Evolutionary conservation across 2,329 filamentous ascomycete genomes (phyloP).

Genomic region (Aureobasidium subglaciale): DNA sequence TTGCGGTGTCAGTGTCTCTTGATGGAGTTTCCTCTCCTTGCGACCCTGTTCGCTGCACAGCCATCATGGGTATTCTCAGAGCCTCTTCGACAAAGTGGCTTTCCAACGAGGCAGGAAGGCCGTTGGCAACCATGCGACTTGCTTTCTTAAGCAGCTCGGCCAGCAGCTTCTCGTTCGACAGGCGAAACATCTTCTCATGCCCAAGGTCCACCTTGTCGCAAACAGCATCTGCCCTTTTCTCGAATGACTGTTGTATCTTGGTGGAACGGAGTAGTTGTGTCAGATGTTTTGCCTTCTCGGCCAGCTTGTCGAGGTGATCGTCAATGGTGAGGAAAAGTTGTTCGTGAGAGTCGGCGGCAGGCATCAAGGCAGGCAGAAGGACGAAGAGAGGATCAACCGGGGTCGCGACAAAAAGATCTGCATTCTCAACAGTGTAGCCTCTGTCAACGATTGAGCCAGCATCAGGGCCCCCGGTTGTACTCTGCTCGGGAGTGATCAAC

Average conservation of each 20-base stretch:
- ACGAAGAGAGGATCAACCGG: slow-evolving; percentile 79
- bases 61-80: slow-evolving; percentile 68
- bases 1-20: slow-evolving; percentile 18
- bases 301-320: slow-evolving; percentile 62
- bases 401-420: slow-evolving; percentile 78
- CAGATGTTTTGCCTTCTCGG: slow-evolving; percentile 50
- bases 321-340: slow-evolving; percentile 62
- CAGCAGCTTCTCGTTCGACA: slow-evolving; percentile 66
- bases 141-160: slow-evolving; percentile 64
- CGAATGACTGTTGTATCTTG: slow-evolving; percentile 38
- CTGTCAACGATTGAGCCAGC: slow-evolving; percentile 14
- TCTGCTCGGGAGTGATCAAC: slow-evolving; percentile 38
- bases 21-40: slow-evolving; percentile 3
- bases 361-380: slow-evolving; percentile 60
- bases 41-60: slow-evolving; percentile 42
- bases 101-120: slow-evolving; percentile 74
- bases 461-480: slow-evolving; percentile 10
- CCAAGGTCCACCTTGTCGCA: slow-evolving; percentile 80
- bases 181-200: slow-evolving; percentile 76
- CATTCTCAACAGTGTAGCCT: slow-evolving; percentile 56
- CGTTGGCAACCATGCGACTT: slow-evolving; percentile 53
- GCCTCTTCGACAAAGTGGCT: slow-evolving; percentile 71
- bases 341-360: slow-evolving; percentile 45
- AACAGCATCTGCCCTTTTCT: slow-evolving; percentile 55
- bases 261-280: slow-evolving; percentile 44